Conservation (phyloP, 305 asterid species). For the Nicotiana rustica region DNA sequence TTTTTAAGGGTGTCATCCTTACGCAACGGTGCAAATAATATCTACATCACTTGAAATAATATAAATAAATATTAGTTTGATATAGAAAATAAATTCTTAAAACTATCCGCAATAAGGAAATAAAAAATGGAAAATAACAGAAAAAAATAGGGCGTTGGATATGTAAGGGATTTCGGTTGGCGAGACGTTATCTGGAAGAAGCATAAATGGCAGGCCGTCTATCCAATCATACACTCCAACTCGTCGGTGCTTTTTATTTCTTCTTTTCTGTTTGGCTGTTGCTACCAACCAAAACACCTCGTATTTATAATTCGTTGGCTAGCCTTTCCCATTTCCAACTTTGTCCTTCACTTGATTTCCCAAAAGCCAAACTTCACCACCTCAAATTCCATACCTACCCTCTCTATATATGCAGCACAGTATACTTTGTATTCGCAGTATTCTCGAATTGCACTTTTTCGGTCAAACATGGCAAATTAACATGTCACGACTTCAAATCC, state of each 20-base stretch:
- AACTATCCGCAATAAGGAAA: background rate
- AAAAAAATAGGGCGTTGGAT: background rate
- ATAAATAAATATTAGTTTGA: too few relatives aligned
- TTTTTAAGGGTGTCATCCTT: background rate
- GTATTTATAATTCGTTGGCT: slow-evolving; percentile 41
- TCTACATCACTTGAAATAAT: background rate
- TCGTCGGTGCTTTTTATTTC: slow-evolving; percentile 51
- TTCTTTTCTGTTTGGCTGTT: background rate
- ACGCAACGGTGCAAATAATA: background rate
- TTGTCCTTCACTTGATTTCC: slow-evolving; percentile 41
- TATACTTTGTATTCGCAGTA: too few relatives aligned
- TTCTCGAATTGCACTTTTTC: too few relatives aligned
- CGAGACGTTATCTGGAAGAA: slow-evolving; percentile 35
- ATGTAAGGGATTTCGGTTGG: background rate
- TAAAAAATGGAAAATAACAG: background rate
- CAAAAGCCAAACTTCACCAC: background rate
- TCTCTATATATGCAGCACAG: background rate
- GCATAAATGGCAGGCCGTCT: slow-evolving; percentile 45
- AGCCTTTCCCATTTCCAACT: slow-evolving; percentile 38
- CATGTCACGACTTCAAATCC: too few relatives aligned
- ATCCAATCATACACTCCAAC: slow-evolving; percentile 51
- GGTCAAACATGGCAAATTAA: too few relatives aligned
- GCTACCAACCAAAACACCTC: slow-evolving; percentile 42
- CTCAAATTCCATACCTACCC: slow-evolving; percentile 17
- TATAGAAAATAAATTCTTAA: background rate